Conservation (phyloP, 257 asterid species). For the Cinchona pubescens region DNA sequence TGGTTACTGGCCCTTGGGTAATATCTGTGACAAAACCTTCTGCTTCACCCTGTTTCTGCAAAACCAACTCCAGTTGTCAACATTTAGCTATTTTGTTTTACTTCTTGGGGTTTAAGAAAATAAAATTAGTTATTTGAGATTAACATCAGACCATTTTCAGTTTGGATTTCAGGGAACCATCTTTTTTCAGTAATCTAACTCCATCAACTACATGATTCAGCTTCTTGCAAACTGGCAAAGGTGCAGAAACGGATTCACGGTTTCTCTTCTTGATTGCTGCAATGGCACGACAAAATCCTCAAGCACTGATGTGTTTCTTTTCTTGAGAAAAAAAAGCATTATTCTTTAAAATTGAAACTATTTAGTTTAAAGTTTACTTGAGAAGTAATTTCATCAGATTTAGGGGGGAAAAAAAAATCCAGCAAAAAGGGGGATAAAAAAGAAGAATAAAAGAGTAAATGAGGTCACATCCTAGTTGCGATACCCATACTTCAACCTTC, state of each 20-base stretch:
- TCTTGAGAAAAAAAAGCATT: not conserved
- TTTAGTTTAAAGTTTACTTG: not conserved
- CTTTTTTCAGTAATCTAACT: conserved; percentile 30
- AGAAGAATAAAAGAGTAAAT: not conserved
- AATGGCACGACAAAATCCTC: conserved; percentile 5
- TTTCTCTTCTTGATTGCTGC: conserved; percentile 66
- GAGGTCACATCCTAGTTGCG: not conserved
- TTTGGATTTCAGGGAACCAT: conserved; percentile 45
- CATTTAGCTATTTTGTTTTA: not conserved
- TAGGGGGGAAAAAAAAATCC: not conserved
- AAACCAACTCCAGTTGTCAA: conserved; percentile 22
- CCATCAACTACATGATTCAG: conserved; percentile 31
- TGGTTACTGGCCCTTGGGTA: conserved; percentile 34
- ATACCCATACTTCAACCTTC: conserved; percentile 1
- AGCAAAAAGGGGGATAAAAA: not conserved
- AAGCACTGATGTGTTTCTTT: not conserved
- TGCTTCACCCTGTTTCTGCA: conserved; percentile 35
- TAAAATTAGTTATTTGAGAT: conserved; percentile 13
- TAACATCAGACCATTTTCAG: conserved; percentile 43
- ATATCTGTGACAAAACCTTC: conserved; percentile 8
- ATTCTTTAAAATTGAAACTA: no score
- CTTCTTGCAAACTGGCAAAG: conserved; percentile 38
- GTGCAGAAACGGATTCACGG: conserved; percentile 34
- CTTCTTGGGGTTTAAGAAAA: not conserved
- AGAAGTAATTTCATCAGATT: not conserved